A percentile compares a stretch with the other conserved stretches of the same genome.
These are phyloP conservation scores for Penicillium hordei DNA, from an alignment of 2,329 filamentous ascomycete species.

Conservation along the genomic window DNA sequence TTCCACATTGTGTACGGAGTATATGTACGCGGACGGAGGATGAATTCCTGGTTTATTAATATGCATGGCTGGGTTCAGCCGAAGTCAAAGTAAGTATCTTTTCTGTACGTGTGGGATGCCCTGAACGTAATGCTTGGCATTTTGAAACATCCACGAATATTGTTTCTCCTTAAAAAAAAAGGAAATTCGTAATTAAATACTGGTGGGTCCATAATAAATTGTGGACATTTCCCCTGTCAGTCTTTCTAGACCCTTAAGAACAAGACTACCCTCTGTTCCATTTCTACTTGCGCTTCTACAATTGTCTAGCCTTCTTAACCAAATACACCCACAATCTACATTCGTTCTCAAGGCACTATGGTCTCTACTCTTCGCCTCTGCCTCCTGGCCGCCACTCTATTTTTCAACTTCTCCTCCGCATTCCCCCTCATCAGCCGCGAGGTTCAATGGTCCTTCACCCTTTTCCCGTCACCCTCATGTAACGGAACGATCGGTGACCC, in stretches of 20 bases:
- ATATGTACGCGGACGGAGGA: background rate
- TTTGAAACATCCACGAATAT: background rate
- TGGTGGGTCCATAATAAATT: constrained; percentile 9
- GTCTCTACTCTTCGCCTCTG: constrained; percentile 8
- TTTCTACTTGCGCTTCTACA: background rate
- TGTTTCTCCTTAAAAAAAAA: background rate
- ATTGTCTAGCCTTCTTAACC: background rate
- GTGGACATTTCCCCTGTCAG: constrained; percentile 5
- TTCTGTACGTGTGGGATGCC: constrained; percentile 1
- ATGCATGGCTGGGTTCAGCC: background rate
- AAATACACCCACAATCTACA: background rate
- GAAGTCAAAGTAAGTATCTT: constrained; percentile 7
- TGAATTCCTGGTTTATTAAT: background rate
- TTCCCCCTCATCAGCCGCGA: constrained; percentile 21
- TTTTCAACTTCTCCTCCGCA: constrained; percentile 15
- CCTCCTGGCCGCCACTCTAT: constrained; percentile 6
- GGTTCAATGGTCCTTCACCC: constrained; percentile 25
- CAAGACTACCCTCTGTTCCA: background rate
- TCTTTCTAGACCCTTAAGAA: background rate
- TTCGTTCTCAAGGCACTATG: background rate
- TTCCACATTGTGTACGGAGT: background rate
- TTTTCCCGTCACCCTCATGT: constrained; percentile 20
- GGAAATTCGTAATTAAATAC: background rate
- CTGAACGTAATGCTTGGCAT: background rate
- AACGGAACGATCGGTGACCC: constrained; percentile 14